Percentiles rank a stretch among this genome's conserved stretches.
Conservation (phyloP, 202 grass and related monocot species). For the Thinopyrum obtusiflorum region DNA sequence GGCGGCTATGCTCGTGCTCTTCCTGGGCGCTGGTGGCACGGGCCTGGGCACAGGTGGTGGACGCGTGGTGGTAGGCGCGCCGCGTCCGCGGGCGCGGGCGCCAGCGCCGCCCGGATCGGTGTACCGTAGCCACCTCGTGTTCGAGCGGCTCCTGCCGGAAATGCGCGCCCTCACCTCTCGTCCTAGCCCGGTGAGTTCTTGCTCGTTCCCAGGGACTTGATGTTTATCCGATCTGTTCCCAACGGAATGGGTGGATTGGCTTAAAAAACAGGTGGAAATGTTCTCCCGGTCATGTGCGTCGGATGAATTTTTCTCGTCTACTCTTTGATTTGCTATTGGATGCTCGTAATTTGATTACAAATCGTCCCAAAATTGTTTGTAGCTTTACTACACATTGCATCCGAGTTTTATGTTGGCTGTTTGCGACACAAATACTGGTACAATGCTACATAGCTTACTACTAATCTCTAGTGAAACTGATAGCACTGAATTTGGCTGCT, state of each 20-base stretch:
- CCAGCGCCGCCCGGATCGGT: slow-evolving; percentile 53
- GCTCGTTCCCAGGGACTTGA: background rate
- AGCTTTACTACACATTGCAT: background rate
- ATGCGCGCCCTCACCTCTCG: slow-evolving; percentile 47
- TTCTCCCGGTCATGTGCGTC: background rate
- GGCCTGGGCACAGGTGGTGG: slow-evolving; percentile 4
- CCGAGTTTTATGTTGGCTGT: background rate
- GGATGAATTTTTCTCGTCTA: background rate
- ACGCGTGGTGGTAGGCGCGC: slow-evolving; percentile 30
- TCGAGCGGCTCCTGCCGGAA: slow-evolving; percentile 70
- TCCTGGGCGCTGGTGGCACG: slow-evolving; percentile 8
- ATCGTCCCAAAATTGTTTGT: background rate
- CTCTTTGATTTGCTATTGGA: background rate
- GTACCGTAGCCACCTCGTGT: slow-evolving; percentile 75
- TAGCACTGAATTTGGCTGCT: background rate
- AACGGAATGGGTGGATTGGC: background rate
- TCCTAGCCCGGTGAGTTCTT: slow-evolving; percentile 19
- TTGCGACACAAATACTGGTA: background rate
- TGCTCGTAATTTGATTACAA: background rate
- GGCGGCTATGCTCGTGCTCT: slow-evolving; percentile 44
- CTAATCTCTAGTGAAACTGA: background rate
- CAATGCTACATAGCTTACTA: background rate
- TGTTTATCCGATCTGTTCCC: background rate
- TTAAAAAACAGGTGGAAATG: background rate
- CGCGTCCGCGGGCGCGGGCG: slow-evolving; percentile 24